phyloP scores from a whole-genome alignment of 1,284 basidiomycete species.

The Ustilago esculenta region DNA sequence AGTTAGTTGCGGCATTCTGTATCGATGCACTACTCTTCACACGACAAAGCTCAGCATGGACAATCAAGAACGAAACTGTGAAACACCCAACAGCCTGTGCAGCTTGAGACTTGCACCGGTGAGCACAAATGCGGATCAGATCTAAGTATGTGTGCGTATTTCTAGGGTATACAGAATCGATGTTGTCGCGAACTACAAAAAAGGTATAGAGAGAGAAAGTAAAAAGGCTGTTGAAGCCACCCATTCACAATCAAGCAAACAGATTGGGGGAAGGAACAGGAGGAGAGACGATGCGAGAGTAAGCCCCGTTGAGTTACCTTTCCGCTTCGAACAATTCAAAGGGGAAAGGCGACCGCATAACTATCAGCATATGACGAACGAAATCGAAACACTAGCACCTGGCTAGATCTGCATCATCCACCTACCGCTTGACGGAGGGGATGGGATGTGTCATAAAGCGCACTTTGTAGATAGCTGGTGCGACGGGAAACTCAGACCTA shows the following conservation, averaged over 20 bases:
- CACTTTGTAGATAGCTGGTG: not conserved
- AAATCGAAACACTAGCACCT: slow-evolving; percentile 10
- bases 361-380: slow-evolving; percentile 55
- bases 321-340: not conserved
- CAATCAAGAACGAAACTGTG: no score
- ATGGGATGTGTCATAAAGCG: slow-evolving; percentile 18
- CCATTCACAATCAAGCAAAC: not conserved
- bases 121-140: not conserved
- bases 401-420: not conserved
- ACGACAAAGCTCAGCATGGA: no score
- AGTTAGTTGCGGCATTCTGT: no score
- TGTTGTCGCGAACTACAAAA: not conserved
- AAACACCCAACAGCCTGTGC: no score
- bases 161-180: no score
- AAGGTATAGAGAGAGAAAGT: slow-evolving; percentile 4
- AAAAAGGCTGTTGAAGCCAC: slow-evolving; percentile 45
- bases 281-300: slow-evolving; percentile 54
- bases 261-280: not conserved
- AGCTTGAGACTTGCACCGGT: no score
- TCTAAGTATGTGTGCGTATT: not conserved
- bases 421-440: not conserved
- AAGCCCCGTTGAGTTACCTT: slow-evolving; percentile 57
- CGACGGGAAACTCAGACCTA: not conserved
- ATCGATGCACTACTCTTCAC: no score
- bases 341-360: slow-evolving; percentile 49